Evolutionary conservation across 2,329 filamentous ascomycete genomes (phyloP).

Genomic region (Diaporthe caulivora): DNA sequence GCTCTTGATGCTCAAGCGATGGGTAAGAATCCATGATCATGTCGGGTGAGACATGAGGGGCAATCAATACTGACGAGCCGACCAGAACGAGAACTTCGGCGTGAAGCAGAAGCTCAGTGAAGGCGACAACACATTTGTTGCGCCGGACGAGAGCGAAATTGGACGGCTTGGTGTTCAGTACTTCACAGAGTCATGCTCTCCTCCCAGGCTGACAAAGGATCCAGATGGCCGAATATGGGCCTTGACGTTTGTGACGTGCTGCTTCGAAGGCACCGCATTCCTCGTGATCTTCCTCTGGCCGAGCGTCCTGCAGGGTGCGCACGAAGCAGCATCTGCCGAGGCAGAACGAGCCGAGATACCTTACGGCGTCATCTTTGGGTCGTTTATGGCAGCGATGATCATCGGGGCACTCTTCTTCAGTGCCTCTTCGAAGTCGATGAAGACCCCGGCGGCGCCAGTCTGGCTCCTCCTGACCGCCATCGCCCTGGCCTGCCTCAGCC

Average conservation of each 20-base stretch:
- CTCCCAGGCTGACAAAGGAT: neutral
- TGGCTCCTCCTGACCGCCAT: slow-evolving; percentile 45
- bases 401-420: slow-evolving; percentile 41
- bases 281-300: slow-evolving; percentile 51
- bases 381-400: slow-evolving; percentile 56
- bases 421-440: neutral
- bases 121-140: neutral
- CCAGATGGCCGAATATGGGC: slow-evolving; percentile 47
- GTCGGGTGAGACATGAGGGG: no score
- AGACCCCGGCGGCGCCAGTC: slow-evolving; percentile 9
- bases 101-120: neutral
- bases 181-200: neutral
- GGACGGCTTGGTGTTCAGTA: slow-evolving; percentile 36
- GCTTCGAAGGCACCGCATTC: slow-evolving; percentile 51
- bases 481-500: slow-evolving; percentile 43
- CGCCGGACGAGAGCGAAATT: neutral
- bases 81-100: slow-evolving; percentile 40
- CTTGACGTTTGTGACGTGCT: slow-evolving; percentile 50
- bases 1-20: slow-evolving; percentile 47
- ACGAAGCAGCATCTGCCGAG: slow-evolving; percentile 23
- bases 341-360: slow-evolving; percentile 36
- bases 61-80: neutral
- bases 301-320: slow-evolving; percentile 47
- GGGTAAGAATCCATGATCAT: slow-evolving; percentile 39
- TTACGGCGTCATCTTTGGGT: slow-evolving; percentile 63